phyloP scores from a whole-genome alignment of 495 filamentous ascomycete species.

The Penicillium tannophilum region DNA sequence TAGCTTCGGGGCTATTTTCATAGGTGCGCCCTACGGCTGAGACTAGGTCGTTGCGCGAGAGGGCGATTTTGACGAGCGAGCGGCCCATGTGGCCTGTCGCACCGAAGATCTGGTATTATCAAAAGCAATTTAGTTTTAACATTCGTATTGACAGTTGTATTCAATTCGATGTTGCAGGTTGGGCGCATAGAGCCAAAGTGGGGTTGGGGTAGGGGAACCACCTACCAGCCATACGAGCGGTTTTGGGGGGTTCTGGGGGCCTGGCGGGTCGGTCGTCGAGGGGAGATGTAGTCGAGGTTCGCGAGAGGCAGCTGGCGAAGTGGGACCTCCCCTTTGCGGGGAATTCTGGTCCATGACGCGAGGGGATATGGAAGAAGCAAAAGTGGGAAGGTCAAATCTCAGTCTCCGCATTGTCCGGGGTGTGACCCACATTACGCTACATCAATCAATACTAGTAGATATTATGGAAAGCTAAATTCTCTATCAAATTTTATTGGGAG shows the following conservation, averaged over 20 bases:
- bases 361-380: conserved; percentile 2
- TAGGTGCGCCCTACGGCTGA: conserved; percentile 84
- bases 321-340: conserved; percentile 27
- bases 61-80: conserved; percentile 76
- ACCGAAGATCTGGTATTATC: conserved; percentile 73
- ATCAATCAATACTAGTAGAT: too few species aligned
- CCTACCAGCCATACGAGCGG: conserved; percentile 82
- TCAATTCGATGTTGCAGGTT: background rate
- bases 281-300: conserved; percentile 62
- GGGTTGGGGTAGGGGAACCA: conserved; percentile 13
- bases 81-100: conserved; percentile 96
- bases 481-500: background rate
- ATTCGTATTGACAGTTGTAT: background rate
- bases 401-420: conserved; percentile 11
- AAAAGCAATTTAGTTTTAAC: conserved; percentile 4
- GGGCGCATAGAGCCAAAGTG: conserved; percentile 4
- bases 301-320: conserved; percentile 32
- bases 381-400: conserved; percentile 7
- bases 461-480: background rate
- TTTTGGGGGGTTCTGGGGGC: conserved; percentile 68
- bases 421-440: conserved; percentile 7
- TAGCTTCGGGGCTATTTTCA: conserved; percentile 72
- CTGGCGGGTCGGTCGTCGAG: conserved; percentile 76
- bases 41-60: conserved; percentile 85
- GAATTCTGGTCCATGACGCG: conserved; percentile 39